Evolutionary conservation across 139 green algal species (phyloP).

Genomic region (Pseudopediastrum boryanum): DNA sequence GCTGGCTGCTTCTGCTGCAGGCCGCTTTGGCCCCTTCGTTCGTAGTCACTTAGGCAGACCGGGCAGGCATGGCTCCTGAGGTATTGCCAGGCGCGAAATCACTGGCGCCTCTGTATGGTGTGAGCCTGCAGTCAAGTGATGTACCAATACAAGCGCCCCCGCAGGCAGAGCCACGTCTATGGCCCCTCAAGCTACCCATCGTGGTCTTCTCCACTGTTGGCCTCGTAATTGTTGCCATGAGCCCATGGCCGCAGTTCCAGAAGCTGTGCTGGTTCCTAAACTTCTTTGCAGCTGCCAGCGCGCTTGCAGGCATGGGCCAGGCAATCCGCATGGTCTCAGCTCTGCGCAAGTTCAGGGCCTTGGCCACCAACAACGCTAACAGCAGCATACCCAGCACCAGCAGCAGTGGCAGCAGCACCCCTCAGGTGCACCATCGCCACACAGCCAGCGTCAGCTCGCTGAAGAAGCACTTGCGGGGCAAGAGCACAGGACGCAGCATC

Average conservation of each 20-base stretch:
- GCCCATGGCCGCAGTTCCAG: constrained; percentile 15
- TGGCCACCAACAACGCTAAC: background rate
- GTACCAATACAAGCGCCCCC: constrained; percentile 7
- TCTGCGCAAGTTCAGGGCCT: constrained; percentile 4
- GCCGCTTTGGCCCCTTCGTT: no score
- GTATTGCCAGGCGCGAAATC: constrained; percentile 13
- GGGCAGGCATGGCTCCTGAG: constrained; percentile 22
- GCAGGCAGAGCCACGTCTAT: constrained; percentile 21
- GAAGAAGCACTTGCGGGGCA: constrained; percentile 25
- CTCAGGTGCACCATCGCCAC: background rate
- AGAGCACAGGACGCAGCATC: constrained; percentile 16
- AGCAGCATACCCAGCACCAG: no score
- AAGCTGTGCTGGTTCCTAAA: constrained; percentile 25
- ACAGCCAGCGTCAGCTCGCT: background rate
- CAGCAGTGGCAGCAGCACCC: background rate
- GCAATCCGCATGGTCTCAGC: constrained; percentile 34
- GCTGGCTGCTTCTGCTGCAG: no score
- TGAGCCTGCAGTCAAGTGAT: background rate
- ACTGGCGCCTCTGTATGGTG: background rate
- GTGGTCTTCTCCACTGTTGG: constrained; percentile 15
- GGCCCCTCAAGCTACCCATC: constrained; percentile 31
- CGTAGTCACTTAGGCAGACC: no score
- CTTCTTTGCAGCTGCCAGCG: constrained; percentile 26
- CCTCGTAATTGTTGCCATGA: constrained; percentile 4
- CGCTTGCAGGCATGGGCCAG: constrained; percentile 26